Conservation (phyloP, 2,329 filamentous ascomycete species). For the Pestalotiopsis sp. region DNA sequence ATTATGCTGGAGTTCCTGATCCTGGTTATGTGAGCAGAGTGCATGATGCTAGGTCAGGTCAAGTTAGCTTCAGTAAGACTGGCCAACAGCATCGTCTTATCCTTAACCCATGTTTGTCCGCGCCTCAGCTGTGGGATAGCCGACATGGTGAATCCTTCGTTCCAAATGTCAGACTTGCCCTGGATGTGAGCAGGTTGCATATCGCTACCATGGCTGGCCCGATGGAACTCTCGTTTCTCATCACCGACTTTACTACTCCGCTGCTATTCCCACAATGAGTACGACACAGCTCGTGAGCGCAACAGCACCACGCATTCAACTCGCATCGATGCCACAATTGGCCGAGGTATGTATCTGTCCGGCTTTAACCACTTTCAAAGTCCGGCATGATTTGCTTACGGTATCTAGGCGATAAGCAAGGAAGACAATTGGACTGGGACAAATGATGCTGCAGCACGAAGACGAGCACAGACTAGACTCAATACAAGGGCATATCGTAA, state of each 20-base stretch:
- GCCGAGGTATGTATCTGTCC: conserved; percentile 35
- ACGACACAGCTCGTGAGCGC: conserved; percentile 20
- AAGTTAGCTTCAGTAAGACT: conserved; percentile 11
- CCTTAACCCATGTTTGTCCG: conserved; percentile 14
- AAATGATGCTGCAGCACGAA: conserved; percentile 42
- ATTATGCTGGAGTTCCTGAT: conserved; percentile 3
- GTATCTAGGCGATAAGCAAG: conserved; percentile 35
- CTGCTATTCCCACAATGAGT: conserved; percentile 24
- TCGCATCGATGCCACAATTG: conserved; percentile 39
- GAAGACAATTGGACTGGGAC: conserved; percentile 51
- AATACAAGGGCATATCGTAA: conserved; percentile 48
- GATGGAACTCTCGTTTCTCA: conserved; percentile 14
- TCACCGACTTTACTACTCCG: conserved; percentile 8
- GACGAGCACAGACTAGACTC: conserved; percentile 46
- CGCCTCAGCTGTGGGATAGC: conserved; percentile 16
- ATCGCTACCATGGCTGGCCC: conserved; percentile 9
- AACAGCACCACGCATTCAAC: conserved; percentile 27
- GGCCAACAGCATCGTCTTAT: background rate
- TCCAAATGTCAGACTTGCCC: conserved; percentile 16
- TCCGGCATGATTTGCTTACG: conserved; percentile 29
- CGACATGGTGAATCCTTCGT: background rate
- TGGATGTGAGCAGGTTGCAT: conserved; percentile 27
- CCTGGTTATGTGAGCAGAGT: conserved; percentile 33
- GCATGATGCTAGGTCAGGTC: conserved; percentile 34
- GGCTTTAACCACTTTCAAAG: conserved; percentile 13